A percentile compares a stretch with the other conserved stretches of the same genome.
phyloP scores from a whole-genome alignment of 768 basidiomycete species.

The Suillus occidentalis region DNA sequence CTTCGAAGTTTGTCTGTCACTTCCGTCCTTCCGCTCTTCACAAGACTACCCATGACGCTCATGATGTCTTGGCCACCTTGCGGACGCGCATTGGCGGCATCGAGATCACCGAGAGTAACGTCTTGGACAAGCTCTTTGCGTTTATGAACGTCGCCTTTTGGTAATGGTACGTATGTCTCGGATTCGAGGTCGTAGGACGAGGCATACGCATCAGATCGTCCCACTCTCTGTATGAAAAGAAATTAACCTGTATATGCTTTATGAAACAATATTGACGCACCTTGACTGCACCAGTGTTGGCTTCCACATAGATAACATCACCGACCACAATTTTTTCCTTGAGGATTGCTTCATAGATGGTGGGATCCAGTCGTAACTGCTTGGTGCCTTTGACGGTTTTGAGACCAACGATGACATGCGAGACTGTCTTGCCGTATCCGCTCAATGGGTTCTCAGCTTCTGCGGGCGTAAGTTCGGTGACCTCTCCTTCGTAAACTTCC shows the following conservation, averaged over 20 bases:
- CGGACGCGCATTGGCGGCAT: constrained; percentile 94
- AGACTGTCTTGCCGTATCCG: constrained; percentile 97
- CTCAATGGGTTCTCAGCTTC: constrained; percentile 97
- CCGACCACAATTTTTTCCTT: constrained; percentile 97
- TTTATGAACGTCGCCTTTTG: constrained; percentile 96
- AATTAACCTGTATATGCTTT: background rate
- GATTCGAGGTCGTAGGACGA: constrained; percentile 97
- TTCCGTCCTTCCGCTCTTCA: constrained; percentile 92
- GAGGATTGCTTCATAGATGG: constrained; percentile 94
- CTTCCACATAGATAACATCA: constrained; percentile 95
- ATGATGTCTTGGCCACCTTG: constrained; percentile 98
- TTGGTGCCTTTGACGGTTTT: constrained; percentile 95
- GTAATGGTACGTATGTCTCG: constrained; percentile 96
- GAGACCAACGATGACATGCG: constrained; percentile 94
- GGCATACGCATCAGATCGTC: constrained; percentile 95
- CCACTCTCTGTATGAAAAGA: constrained; percentile 69
- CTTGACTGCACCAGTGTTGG: constrained; percentile 93
- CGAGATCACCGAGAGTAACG: constrained; percentile 91
- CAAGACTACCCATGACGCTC: constrained; percentile 93
- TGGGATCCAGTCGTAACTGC: constrained; percentile 90
- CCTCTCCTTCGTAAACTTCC: constrained; percentile 97
- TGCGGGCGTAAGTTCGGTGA: constrained; percentile 93
- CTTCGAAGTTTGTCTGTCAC: constrained; percentile 94
- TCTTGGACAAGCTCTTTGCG: constrained; percentile 95
- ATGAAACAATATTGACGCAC: constrained; percentile 37